Evolutionary conservation across 345 rosid species (phyloP).

Genomic region (Brassica juncea): DNA sequence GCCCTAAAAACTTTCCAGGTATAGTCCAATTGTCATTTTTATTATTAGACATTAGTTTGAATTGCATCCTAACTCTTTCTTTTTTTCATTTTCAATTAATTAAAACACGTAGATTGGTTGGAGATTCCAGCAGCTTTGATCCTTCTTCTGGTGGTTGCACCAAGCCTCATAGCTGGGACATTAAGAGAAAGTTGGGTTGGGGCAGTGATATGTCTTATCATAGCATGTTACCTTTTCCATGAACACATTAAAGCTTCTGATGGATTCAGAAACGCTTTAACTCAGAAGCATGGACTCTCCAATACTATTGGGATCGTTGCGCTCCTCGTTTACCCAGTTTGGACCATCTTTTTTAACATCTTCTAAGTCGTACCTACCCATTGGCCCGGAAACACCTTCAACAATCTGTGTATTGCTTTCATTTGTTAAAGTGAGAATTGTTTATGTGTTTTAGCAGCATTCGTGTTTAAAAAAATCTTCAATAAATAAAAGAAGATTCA

Average conservation of each 20-base stretch:
- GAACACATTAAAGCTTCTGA: slow-evolving; percentile 92
- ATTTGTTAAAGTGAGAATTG: slow-evolving; percentile 5
- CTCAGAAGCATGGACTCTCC: slow-evolving; percentile 68
- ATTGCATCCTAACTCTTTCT: background rate
- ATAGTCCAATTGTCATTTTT: slow-evolving; percentile 6
- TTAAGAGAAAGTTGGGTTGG: slow-evolving; percentile 64
- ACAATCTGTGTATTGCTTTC: slow-evolving; percentile 9
- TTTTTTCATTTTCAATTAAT: background rate
- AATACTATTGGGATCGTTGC: slow-evolving; percentile 80
- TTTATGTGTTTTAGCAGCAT: background rate
- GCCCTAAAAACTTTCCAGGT: slow-evolving; percentile 78
- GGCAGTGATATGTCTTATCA: slow-evolving; percentile 61
- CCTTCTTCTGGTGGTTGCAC: slow-evolving; percentile 72
- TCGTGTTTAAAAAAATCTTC: background rate
- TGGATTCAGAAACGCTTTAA: slow-evolving; percentile 83
- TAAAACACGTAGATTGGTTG: slow-evolving; percentile 53
- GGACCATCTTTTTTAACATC: slow-evolving; percentile 65
- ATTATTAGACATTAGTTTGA: background rate
- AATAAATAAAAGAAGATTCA: background rate
- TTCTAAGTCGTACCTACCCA: slow-evolving; percentile 37
- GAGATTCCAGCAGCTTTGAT: slow-evolving; percentile 81
- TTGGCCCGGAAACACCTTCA: background rate
- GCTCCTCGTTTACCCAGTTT: slow-evolving; percentile 74
- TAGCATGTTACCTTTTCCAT: slow-evolving; percentile 86
- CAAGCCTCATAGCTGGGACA: slow-evolving; percentile 56